phyloP scores from a whole-genome alignment of 2,329 filamentous ascomycete genomes.

The Colletotrichum agaves region DNA sequence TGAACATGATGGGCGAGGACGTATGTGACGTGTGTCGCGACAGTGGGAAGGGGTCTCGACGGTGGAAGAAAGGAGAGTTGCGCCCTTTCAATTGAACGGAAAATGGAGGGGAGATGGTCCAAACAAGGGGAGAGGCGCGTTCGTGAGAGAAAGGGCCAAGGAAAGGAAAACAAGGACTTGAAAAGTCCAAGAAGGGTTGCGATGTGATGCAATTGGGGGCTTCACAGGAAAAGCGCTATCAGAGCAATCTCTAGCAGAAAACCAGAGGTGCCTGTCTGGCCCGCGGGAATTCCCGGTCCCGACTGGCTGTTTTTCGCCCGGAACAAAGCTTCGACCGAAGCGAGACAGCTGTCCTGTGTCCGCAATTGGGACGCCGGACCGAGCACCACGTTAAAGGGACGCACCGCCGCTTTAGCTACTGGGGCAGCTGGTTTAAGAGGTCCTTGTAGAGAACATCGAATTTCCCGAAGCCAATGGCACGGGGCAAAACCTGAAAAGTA shows the following conservation, averaged over 20 bases:
- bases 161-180: slow-evolving; percentile 27
- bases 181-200: slow-evolving; percentile 13
- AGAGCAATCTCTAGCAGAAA: slow-evolving; percentile 34
- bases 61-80: background rate
- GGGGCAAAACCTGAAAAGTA: background rate
- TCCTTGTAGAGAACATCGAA: too few relatives aligned
- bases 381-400: slow-evolving; percentile 10
- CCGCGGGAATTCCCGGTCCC: slow-evolving; percentile 37
- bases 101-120: slow-evolving; percentile 23
- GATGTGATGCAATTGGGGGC: slow-evolving; percentile 36
- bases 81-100: slow-evolving; percentile 24
- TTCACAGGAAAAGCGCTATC: slow-evolving; percentile 34
- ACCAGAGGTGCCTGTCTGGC: slow-evolving; percentile 35
- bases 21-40: slow-evolving; percentile 19
- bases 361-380: slow-evolving; percentile 3
- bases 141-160: slow-evolving; percentile 29
- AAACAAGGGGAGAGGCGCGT: slow-evolving; percentile 12
- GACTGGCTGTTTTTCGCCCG: slow-evolving; percentile 28
- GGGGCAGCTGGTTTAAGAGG: too few relatives aligned
- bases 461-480: too few relatives aligned
- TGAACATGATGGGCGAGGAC: slow-evolving; percentile 75
- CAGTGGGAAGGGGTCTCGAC: background rate
- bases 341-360: slow-evolving; percentile 21
- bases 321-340: slow-evolving; percentile 36
- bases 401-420: slow-evolving; percentile 1